Evolutionary conservation across 805 yeast species (phyloP).

Genomic region (Yamadazyma ubonensis): DNA sequence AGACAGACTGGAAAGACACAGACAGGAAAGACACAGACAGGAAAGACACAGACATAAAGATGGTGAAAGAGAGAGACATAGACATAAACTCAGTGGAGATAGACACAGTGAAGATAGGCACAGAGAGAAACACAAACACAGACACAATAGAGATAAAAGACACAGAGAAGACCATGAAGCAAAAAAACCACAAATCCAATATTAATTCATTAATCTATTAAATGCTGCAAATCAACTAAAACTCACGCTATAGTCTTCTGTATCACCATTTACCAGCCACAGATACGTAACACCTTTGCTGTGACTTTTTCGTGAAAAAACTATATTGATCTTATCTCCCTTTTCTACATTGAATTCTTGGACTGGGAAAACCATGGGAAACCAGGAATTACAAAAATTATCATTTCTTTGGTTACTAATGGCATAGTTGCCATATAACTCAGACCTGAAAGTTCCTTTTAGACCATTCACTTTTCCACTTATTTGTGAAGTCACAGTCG

Average conservation of each 20-base stretch:
- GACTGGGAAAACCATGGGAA: constrained; percentile 37
- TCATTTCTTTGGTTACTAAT: constrained; percentile 43
- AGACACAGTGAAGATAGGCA: constrained; percentile 3
- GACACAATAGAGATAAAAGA: constrained; percentile 1
- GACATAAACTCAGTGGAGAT: not conserved
- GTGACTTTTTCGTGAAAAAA: constrained; percentile 12
- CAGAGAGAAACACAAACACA: constrained; percentile 1
- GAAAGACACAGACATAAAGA: not conserved
- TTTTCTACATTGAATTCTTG: constrained; percentile 10
- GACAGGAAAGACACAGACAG: not conserved
- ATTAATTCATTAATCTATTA: not conserved
- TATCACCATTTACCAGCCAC: constrained; percentile 22
- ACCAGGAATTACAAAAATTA: constrained; percentile 36
- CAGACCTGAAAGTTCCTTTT: constrained; percentile 72
- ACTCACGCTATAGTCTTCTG: too few species aligned
- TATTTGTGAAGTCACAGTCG: constrained; percentile 40
- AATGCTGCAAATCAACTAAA: too few species aligned
- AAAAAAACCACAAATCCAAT: not conserved
- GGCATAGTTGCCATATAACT: constrained; percentile 56
- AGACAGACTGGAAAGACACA: constrained; percentile 1
- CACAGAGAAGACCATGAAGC: not conserved
- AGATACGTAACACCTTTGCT: constrained; percentile 25
- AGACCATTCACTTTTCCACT: constrained; percentile 68
- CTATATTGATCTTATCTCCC: constrained; percentile 8
- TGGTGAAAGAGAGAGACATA: not conserved